Conservation (phyloP, 305 asterid genomes). For the Solanum chacoense region DNA sequence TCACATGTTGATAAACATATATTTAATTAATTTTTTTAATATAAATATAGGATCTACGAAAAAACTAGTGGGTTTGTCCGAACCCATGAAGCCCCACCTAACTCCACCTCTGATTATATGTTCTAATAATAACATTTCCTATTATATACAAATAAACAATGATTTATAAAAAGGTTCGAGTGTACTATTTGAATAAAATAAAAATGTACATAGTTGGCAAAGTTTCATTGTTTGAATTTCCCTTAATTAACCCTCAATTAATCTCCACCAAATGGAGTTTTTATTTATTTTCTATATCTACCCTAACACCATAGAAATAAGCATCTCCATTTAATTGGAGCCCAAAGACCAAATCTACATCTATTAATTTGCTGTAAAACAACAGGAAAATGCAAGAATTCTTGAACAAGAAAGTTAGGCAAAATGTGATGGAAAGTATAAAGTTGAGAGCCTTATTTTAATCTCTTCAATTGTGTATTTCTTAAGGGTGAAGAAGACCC, state of each 20-base stretch:
- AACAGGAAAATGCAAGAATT: too few species aligned
- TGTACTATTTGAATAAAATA: background rate
- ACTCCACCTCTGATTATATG: background rate
- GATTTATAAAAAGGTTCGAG: background rate
- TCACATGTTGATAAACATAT: background rate
- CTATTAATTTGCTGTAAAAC: background rate
- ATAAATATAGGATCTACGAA: too few species aligned
- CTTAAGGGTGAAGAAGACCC: too few species aligned
- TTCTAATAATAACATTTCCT: background rate
- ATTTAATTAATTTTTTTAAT: too few species aligned
- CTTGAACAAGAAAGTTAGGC: too few species aligned
- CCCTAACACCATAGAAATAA: background rate
- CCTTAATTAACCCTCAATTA: background rate
- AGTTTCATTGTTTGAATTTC: too few species aligned
- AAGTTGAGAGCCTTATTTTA: too few species aligned
- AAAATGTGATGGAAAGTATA: too few species aligned
- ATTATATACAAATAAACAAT: background rate
- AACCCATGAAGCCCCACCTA: fast-evolving
- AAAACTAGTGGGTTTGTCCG: too few species aligned
- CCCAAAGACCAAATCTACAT: background rate
- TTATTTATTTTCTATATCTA: background rate
- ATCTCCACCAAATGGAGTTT: background rate
- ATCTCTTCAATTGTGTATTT: too few species aligned
- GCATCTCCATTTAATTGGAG: background rate
- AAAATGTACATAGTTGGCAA: background rate